Conservation (phyloP, 257 asterid species). For the Rauvolfia tetraphylla region DNA sequence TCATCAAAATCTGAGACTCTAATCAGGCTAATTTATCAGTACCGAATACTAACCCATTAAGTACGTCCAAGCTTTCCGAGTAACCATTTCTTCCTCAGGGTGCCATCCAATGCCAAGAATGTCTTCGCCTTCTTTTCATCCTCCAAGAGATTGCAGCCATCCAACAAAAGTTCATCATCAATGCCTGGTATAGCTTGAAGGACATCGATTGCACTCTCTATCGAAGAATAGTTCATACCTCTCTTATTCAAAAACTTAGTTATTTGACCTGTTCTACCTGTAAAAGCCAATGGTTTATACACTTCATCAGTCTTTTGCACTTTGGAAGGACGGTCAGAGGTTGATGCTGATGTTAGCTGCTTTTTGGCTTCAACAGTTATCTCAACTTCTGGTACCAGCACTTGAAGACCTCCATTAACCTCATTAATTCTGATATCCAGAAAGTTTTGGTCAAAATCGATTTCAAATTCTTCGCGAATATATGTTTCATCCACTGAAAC, state of each 20-base stretch:
- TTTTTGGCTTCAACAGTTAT: slow-evolving; percentile 16
- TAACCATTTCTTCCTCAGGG: slow-evolving; percentile 41
- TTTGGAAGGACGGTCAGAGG: slow-evolving; percentile 20
- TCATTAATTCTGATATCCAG: slow-evolving; percentile 21
- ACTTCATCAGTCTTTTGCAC: slow-evolving; percentile 19
- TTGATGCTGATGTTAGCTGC: slow-evolving; percentile 9
- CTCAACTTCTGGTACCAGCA: too few relatives aligned
- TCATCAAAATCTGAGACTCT: too few relatives aligned
- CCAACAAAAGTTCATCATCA: slow-evolving; percentile 38
- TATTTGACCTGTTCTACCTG: not conserved
- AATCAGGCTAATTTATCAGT: too few relatives aligned
- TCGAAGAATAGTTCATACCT: slow-evolving; percentile 10
- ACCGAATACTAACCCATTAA: too few relatives aligned
- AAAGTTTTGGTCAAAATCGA: slow-evolving; percentile 22
- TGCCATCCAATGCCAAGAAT: slow-evolving; percentile 39
- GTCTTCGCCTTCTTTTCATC: slow-evolving; percentile 18
- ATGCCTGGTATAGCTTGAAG: slow-evolving; percentile 39
- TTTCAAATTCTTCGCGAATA: not conserved
- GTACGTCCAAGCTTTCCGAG: slow-evolving; percentile 35
- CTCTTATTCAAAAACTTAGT: slow-evolving; percentile 14
- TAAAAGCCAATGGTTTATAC: too few relatives aligned
- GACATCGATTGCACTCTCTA: slow-evolving; percentile 33
- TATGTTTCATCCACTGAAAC: slow-evolving; percentile 20
- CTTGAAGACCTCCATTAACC: slow-evolving; percentile 27
- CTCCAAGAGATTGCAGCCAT: slow-evolving; percentile 35